phyloP scores from a whole-genome alignment of 768 basidiomycete genomes.

The Trametes cinnabarina region DNA sequence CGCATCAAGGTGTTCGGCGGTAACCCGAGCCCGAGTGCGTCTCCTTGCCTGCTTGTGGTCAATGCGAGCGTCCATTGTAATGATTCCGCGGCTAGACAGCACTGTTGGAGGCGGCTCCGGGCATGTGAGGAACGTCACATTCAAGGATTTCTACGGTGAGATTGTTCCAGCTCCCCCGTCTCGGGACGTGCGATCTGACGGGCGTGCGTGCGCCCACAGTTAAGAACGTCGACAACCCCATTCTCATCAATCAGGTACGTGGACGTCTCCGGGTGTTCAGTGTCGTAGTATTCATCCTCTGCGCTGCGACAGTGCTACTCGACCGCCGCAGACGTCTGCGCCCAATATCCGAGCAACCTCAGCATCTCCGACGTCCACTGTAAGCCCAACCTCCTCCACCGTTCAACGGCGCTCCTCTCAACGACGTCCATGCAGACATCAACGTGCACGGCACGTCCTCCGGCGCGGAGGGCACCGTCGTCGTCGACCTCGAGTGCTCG shows the following conservation, averaged over 20 bases:
- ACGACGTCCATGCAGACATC: slow-evolving; percentile 31
- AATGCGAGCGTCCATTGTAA: no score
- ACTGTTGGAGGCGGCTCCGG: slow-evolving; percentile 44
- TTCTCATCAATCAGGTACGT: slow-evolving; percentile 38
- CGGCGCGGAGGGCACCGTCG: slow-evolving; percentile 37
- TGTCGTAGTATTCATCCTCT: no score
- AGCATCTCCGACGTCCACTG: slow-evolving; percentile 44
- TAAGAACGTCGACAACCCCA: slow-evolving; percentile 42
- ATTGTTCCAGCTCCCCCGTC: no score
- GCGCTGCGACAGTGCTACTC: slow-evolving; percentile 35
- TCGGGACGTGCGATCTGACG: slow-evolving; percentile 8
- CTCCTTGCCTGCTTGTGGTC: not conserved
- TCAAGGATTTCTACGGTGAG: slow-evolving; percentile 30
- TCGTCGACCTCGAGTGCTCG: slow-evolving; percentile 44
- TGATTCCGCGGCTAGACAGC: no score
- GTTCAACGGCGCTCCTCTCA: no score
- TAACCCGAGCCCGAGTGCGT: slow-evolving; percentile 35
- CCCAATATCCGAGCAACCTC: slow-evolving; percentile 36
- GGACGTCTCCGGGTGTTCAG: not conserved
- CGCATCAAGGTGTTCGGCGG: slow-evolving; percentile 54
- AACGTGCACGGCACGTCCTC: slow-evolving; percentile 45
- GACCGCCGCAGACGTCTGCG: slow-evolving; percentile 35
- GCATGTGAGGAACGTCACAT: slow-evolving; percentile 35
- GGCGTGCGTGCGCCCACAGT: slow-evolving; percentile 18
- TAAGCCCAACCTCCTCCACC: slow-evolving; percentile 11